Evolutionary conservation across 306 rosid genomes (phyloP).

Genomic region (Neltuma alba): DNA sequence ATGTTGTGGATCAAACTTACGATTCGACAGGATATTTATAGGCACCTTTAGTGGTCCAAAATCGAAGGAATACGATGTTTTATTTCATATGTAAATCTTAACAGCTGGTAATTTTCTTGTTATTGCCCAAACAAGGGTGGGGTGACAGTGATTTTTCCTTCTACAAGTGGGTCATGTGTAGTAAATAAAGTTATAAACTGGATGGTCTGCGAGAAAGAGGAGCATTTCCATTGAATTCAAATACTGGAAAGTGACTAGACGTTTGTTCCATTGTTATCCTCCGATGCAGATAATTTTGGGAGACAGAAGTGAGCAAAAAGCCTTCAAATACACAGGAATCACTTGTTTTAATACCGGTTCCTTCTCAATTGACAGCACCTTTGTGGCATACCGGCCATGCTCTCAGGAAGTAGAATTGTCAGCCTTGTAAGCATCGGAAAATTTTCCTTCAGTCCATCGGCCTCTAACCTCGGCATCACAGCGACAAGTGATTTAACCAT

Average conservation of each 20-base stretch:
- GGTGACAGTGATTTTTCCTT: conserved; percentile 8
- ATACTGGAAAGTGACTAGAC: conserved; percentile 20
- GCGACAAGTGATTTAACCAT: conserved; percentile 3
- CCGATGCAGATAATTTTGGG: conserved; percentile 75
- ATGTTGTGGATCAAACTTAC: neutral
- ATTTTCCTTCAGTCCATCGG: conserved; percentile 4
- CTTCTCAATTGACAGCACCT: conserved; percentile 75
- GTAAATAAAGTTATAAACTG: conserved; percentile 16
- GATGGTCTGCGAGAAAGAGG: neutral
- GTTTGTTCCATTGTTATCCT: conserved; percentile 31
- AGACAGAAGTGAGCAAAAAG: conserved; percentile 87
- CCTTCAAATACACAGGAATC: conserved; percentile 89
- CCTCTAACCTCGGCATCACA: conserved; percentile 18
- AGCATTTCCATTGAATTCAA: neutral
- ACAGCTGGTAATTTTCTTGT: neutral
- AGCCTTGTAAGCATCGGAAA: conserved; percentile 49
- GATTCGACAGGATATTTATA: neutral
- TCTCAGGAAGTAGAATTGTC: conserved; percentile 92
- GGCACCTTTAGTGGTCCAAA: conserved; percentile 1
- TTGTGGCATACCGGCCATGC: conserved; percentile 84
- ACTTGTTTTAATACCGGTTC: conserved; percentile 93
- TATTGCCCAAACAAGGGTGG: neutral
- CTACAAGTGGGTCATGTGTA: neutral
- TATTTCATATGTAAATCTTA: neutral
- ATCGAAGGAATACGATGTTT: neutral